Evolutionary conservation across 352 stramenopile species (phyloP), one percentile per base, ranked within the genome.

Genomic region (Globisporangium cylindrosporum): DNA sequence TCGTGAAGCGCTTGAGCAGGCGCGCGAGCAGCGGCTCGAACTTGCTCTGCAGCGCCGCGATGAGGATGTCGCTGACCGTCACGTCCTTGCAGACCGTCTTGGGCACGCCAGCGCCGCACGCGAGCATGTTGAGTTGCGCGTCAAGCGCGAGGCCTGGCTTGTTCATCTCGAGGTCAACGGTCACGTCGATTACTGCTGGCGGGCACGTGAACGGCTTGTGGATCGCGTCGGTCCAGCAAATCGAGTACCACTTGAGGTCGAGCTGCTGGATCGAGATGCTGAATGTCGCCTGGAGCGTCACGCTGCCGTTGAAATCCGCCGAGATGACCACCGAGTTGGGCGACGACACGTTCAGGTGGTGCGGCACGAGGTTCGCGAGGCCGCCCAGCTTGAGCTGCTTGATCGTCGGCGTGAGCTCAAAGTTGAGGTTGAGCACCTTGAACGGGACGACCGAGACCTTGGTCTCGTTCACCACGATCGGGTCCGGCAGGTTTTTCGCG

Each of bases 151-250:
- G n/a, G 2, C 51, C 73, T n/a, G 71, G 62, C 58, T 73, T 56
- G 43, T 73, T 62, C 22, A 79, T 68, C 0, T 60, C 73, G 53
- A 82, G 54, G 34, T 72, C 64, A 3, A 80, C 66, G 63, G 77
- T 67, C 5, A 80, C 58, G 32, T 54, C 65, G 56, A 82, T 76
- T 18, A 69, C 71, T 1, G 67, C 61, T 14, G 75, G 65, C 4
- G 67, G 46, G 32, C 75, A 82, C 27, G 70, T 69, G n/a, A 57
- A 49, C 14, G 75, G 68, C 2, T 2, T 24, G 38, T 82, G 54
- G 36, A 79, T 29, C 24, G 79, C 71, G 57, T 82, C 68, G n/a
- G 75, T 82, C 73, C 75, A 82, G 68, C 75, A 82, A 55, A 82
- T 71, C 61, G 77, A 64, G 61, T 80, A 80, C 75, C 75, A 80